Base-by-base conservation (phyloP, 352 stramenopile species). In the Pythium scleroteichum region DNA sequence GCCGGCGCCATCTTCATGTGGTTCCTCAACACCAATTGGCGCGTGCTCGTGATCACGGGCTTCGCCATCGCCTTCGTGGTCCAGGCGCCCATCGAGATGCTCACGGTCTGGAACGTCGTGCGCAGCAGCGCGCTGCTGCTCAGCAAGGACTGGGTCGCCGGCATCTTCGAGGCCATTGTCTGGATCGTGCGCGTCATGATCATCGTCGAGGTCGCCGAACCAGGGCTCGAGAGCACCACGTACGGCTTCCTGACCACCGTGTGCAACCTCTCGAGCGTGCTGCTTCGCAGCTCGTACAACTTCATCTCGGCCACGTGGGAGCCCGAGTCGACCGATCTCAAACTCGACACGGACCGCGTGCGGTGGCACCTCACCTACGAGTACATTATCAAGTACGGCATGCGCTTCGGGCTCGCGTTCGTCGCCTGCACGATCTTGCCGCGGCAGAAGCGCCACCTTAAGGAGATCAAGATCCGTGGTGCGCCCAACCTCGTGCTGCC, bases 11-110 rank as follows among this genome's bases (percentile, higher is more conserved):
- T 71, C 16, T 56, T 50, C 45, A 23, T 58, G 1, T 63, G 56
- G 49, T 71, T 61, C 26, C 64, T 71, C 44, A 71, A 71, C 52
- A 66, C 57, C 3, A 71, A 71, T 52, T 71, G 64, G 64, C 62
- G 56, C 16, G 49, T 64, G 14, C 41, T 65, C n/a, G 23, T 58
- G n/a, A 29, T 64, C 16, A 41, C 23, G 0, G 44, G 49, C 29
- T 53, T 66, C 16, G 26, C 32, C 10, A 58, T 59, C 20, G 63
- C 54, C 3, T 24, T 56, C 4, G 19, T 71, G 4, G 13, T 71
- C 45, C 23, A 48, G 39, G 10, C 62, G 7, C 51, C 52, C 19
- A 45, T 71, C 38, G 57, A 66, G 32, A 29, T 66, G 45, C 17
- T 71, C 5, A 61, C 49, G 2, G 47, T 62, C 12, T 71, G 47